A percentile compares a stretch with the other conserved stretches of the same genome.
These are phyloP conservation scores for Trichodelitschia bisporula DNA, from an alignment of 495 filamentous ascomycete species.

Conservation along the genomic window DNA sequence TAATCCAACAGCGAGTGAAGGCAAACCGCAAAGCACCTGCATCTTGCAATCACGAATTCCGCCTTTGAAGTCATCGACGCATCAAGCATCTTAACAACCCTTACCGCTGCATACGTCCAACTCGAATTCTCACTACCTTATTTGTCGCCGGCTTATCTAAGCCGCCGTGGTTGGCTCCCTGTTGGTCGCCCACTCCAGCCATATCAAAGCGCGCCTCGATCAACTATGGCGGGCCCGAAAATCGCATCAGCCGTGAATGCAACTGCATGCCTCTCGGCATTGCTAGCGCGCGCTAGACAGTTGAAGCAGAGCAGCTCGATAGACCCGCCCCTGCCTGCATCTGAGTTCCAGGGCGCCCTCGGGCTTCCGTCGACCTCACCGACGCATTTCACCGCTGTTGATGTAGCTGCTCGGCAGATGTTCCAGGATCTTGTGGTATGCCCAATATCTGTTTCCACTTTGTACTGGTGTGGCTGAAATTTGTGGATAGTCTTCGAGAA, in stretches of 20 bases:
- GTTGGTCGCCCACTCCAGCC: no score
- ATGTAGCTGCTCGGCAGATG: slow-evolving; percentile 51
- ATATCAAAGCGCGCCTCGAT: no score
- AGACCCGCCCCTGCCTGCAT: slow-evolving; percentile 52
- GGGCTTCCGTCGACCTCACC: slow-evolving; percentile 21
- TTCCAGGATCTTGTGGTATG: slow-evolving; percentile 56
- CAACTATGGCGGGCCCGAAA: slow-evolving; percentile 5
- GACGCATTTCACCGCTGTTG: slow-evolving; percentile 38
- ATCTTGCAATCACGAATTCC: no score
- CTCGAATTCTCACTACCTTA: no score
- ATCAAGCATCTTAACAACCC: no score
- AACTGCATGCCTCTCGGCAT: slow-evolving; percentile 22
- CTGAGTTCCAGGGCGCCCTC: slow-evolving; percentile 21
- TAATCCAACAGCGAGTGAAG: no score
- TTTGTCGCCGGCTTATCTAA: no score
- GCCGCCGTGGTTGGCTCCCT: no score
- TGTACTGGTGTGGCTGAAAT: neutral
- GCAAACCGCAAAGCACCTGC: no score
- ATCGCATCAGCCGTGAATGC: slow-evolving; percentile 1
- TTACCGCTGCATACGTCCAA: no score
- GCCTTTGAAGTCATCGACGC: no score
- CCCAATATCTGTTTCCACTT: neutral
- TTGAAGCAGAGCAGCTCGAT: slow-evolving; percentile 41
- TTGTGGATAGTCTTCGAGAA: no score
- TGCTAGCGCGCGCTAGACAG: slow-evolving; percentile 36